Conservation (phyloP, 805 yeast species). For the Monosporozyma servazzii region DNA sequence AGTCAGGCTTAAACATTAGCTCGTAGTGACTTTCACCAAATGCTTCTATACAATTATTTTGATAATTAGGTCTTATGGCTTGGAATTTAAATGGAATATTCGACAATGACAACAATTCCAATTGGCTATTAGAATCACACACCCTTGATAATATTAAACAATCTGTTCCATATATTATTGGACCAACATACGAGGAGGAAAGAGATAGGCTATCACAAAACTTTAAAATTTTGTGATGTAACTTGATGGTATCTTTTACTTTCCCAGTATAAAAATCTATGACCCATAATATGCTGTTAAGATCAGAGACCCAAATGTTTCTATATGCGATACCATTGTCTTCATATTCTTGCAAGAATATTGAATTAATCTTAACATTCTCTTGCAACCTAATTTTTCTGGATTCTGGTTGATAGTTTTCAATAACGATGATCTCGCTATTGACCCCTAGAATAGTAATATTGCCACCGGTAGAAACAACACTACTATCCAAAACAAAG, state of each 20-base stretch:
- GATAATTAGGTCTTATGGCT: not conserved
- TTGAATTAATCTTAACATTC: not conserved
- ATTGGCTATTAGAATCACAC: not conserved
- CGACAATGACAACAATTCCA: not conserved
- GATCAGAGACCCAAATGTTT: constrained; percentile 9
- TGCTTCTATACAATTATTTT: not conserved
- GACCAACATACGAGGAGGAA: not conserved
- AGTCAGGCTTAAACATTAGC: not conserved
- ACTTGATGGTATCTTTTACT: constrained; percentile 5
- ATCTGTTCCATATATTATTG: not conserved
- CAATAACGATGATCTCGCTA: constrained; percentile 5
- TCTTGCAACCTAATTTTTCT: not conserved
- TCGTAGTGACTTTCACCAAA: constrained; percentile 4
- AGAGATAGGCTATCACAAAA: not conserved
- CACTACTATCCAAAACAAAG: constrained; percentile 1
- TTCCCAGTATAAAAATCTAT: constrained; percentile 5
- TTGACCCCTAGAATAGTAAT: constrained; percentile 7
- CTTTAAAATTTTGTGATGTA: constrained; percentile 1
- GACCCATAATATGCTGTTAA: constrained; percentile 12
- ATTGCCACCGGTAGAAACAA: not conserved
- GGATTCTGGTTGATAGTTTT: not conserved
- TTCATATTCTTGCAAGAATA: constrained; percentile 1
- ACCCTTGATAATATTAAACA: not conserved
- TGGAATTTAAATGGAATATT: not conserved
- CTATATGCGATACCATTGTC: not conserved